Conservation (phyloP, 495 filamentous ascomycete species). For the Sabuloglossum arenarium region DNA sequence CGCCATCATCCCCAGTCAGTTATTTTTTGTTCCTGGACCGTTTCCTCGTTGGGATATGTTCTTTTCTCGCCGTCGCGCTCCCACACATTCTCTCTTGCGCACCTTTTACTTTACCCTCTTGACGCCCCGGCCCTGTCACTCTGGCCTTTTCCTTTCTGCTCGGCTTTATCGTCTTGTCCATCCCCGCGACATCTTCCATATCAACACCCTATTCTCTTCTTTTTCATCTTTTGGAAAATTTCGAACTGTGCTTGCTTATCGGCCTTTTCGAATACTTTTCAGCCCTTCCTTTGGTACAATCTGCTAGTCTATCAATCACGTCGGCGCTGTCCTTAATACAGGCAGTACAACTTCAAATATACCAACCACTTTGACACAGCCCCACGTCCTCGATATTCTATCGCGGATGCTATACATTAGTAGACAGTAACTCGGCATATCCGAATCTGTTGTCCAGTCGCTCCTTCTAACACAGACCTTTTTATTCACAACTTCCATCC, state of each 20-base stretch:
- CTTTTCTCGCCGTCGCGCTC: not conserved
- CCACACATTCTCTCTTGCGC: not conserved
- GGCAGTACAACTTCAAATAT: slow-evolving; percentile 3
- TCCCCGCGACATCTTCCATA: slow-evolving; percentile 1
- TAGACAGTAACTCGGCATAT: slow-evolving; percentile 17
- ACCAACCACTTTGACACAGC: slow-evolving; percentile 1
- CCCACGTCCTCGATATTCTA: not conserved
- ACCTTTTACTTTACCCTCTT: slow-evolving; percentile 2
- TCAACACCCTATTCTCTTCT: not conserved
- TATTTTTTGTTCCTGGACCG: slow-evolving; percentile 2
- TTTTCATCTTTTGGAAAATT: slow-evolving; percentile 2
- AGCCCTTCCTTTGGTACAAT: slow-evolving; percentile 7
- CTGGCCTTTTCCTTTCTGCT: not conserved
- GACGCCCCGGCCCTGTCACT: not conserved
- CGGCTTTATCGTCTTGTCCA: slow-evolving; percentile 1
- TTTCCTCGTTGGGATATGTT: not conserved
- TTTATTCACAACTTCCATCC: slow-evolving; percentile 5
- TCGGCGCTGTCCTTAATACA: slow-evolving; percentile 1
- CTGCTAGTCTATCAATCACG: not conserved
- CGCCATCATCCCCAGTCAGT: not conserved
- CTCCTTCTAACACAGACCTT: slow-evolving; percentile 12
- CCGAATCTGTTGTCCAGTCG: slow-evolving; percentile 19
- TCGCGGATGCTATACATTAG: slow-evolving; percentile 11
- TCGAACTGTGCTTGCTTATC: slow-evolving; percentile 5
- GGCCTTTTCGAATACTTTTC: slow-evolving; percentile 4